Evolutionary conservation across 768 basidiomycete species (phyloP), one percentile per base, ranked within the genome.

Genomic region (Mycena vulgaris): DNA sequence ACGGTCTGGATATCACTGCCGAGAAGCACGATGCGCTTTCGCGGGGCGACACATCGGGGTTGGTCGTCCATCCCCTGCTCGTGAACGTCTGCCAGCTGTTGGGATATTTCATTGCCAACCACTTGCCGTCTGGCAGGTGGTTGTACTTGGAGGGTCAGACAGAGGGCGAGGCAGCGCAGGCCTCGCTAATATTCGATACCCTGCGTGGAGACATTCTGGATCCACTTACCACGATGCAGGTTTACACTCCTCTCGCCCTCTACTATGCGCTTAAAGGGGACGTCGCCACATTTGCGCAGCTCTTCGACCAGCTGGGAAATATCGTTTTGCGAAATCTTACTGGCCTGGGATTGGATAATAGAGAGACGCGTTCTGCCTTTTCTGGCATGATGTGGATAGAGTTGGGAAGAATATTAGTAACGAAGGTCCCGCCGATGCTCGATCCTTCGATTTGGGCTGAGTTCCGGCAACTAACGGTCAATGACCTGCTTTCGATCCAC

Each of bases 391-490:
- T 52, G 16, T 47, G 52, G 2, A n/a, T 64, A 1, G 69, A 52
- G 25, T 13, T 71, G 17, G 39, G 51, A 0, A 25, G 52, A n/a
- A 25, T 39, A 1, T 30, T 71, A 14, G 45, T 11, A 11, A 3
- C 42, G 8, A 40, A 63, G 31, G 2, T 56, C 10, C 21, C 35
- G 0, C 23, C 35, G 23, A 25, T 60, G 5, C 40, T 33, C 42
- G 28, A 49, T 23, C 30, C 42, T 33, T 19, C 48, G 28, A 3
- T 33, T 56, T 17, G 62, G 23, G 33, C 65, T 1, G 23, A 35
- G 14, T 66, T 71, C n/a, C 64, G 69, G 10, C 35, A 40, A 10
- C 17, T 71, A 60, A 31, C 42, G 59, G 68, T 45, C 21, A 19
- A 61, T 57, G 37, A 19, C 59, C 28, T 31, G n/a, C 39, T 28